These are phyloP conservation scores for Venturia asperata DNA, from an alignment of 2,329 filamentous ascomycete genomes.

Conservation along the genomic window DNA sequence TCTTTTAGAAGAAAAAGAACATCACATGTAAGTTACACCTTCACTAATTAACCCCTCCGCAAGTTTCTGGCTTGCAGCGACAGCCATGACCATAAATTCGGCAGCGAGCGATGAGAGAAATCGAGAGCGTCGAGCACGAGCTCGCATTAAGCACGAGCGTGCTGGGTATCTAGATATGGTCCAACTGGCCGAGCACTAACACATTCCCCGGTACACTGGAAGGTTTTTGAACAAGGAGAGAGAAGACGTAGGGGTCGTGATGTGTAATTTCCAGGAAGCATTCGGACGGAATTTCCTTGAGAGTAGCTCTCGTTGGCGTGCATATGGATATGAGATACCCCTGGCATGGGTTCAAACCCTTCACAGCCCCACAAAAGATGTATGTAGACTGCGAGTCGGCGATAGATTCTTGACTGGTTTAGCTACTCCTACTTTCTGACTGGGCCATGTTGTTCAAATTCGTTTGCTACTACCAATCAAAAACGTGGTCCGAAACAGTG, in stretches of 20 bases:
- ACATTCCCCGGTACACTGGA: background rate
- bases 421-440: no score
- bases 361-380: background rate
- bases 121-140: background rate
- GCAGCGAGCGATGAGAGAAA: background rate
- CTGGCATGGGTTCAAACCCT: background rate
- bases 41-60: background rate
- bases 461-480: no score
- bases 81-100: background rate
- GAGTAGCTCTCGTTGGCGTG: background rate
- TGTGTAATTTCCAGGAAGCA: background rate
- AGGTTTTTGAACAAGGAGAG: background rate
- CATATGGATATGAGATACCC: background rate
- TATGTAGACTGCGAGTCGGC: background rate
- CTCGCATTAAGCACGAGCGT: background rate
- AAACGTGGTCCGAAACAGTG: background rate
- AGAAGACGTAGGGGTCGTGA: background rate
- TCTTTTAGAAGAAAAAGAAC: background rate
- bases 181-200: background rate
- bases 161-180: background rate
- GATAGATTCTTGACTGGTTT: background rate
- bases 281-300: background rate
- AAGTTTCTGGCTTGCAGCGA: background rate
- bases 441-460: background rate
- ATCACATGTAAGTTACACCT: slow-evolving; percentile 5